Base-by-base conservation (phyloP, 768 basidiomycete genomes). In the Kwoniella botswanensis region DNA sequence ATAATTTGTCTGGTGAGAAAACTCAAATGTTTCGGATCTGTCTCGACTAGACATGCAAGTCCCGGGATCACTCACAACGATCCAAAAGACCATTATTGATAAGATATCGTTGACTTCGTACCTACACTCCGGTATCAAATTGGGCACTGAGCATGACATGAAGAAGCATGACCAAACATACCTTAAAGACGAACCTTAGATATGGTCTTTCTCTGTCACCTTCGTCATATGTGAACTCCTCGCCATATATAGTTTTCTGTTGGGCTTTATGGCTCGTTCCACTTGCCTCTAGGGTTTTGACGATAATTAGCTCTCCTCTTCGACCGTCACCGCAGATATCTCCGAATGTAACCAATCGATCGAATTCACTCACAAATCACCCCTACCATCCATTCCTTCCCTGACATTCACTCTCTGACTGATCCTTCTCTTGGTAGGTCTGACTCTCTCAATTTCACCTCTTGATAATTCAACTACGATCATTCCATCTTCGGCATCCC, bases 101-200 rank as follows among this genome's bases (percentile, higher is more conserved):
- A 24, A 70, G 68, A 57, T 64, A 65, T 42, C 46, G 22, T 22
- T 41, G 42, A 22, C 7, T 65, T 59, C 68, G 68, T 4, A 64
- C 41, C 68, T 70, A 21, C 12, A 6, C 18, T 13, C 46, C 65
- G 6, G 17, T 54, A 26, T 22, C 18, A 35, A 6, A 22, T 21
- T 18, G 4, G 7, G n/a, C 12, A 21, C 24, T n/a, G 35, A n/a
- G 21, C 10, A 35, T 35, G 7, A 35, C 35, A 35, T 35, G 35
- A 9, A 35, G 35, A 3, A 13, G 35, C 21, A 53, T 56, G 18
- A 9, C 42, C 4, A 4, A 21, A 59, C 63, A n/a, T 44, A 65
- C 68, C 63, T 70, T 70, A 55, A 70, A 70, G 7, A 70, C 63
- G 41, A 70, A 70, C 22, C 18, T 64, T 6, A 65, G 13, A 41